Evolutionary conservation across 2,329 filamentous ascomycete species (phyloP).

Genomic region (Mollisiaceae sp.): DNA sequence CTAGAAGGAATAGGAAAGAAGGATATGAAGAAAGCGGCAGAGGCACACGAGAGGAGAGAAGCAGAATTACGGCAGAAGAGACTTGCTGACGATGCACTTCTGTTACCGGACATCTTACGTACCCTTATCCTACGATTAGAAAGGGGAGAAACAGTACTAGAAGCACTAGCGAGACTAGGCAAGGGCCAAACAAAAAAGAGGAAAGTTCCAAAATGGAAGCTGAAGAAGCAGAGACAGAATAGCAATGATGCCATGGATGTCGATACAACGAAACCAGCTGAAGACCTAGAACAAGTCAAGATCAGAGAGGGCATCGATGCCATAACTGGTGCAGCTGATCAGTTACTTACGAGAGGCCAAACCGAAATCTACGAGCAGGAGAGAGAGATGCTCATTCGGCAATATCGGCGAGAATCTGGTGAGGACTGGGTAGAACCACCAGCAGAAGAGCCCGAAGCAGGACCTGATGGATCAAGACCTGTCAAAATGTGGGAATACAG

Average conservation of each 20-base stretch:
- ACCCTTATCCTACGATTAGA: conserved; percentile 76
- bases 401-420: conserved; percentile 84
- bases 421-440: conserved; percentile 76
- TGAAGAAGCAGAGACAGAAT: conserved; percentile 67
- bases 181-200: conserved; percentile 66
- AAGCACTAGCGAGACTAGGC: conserved; percentile 83
- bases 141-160: conserved; percentile 82
- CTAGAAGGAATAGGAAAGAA: conserved; percentile 91
- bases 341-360: conserved; percentile 80
- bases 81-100: conserved; percentile 73
- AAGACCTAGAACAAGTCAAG: conserved; percentile 69
- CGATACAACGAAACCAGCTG: conserved; percentile 58
- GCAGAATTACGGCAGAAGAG: conserved; percentile 74
- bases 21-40: conserved; percentile 86
- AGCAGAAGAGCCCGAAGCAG: conserved; percentile 43
- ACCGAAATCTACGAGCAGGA: conserved; percentile 92
- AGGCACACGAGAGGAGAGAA: conserved; percentile 85
- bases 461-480: conserved; percentile 29
- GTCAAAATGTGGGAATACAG: conserved; percentile 82
- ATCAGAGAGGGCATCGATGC: conserved; percentile 77
- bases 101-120: conserved; percentile 75
- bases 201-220: conserved; percentile 69
- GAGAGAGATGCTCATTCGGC: conserved; percentile 80
- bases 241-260: conserved; percentile 70
- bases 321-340: conserved; percentile 90